Evolutionary conservation across 768 basidiomycete species (phyloP), one percentile per base, ranked within the genome.

Genomic region (Leccinum incarnatum): DNA sequence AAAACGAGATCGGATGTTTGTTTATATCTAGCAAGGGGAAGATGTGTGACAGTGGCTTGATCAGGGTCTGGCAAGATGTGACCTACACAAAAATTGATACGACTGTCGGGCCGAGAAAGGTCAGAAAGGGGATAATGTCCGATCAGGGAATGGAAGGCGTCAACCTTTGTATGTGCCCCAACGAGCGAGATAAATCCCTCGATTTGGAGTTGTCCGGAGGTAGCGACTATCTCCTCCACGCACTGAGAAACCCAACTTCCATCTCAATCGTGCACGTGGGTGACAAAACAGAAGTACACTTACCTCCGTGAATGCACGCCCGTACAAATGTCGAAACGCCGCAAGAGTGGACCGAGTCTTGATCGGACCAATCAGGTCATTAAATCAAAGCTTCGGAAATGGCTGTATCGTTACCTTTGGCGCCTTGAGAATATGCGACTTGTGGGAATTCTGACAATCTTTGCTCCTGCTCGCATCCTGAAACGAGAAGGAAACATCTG

Each of bases 71-170:
- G 40, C 29, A 14, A 29, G 37, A 25, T 42, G 59, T 47, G 21
- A 72, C 86, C 65, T 69, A 95, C 95, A 97, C 46, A 98, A 72
- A 75, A 87, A 91, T 72, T 98, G 95, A 71, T 88, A 83, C n/a
- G 82, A 75, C 91, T 96, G 68, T 59, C 60, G 57, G 32, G 59
- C 60, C 64, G 61, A 71, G 61, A 46, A 58, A 40, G 62, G 46
- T 65, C 52, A 68, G 58, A 73, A 62, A 63, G 51, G 62, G 55
- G 50, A 45, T 49, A 29, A 54, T 50, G 17, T 65, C 55, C 53
- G 51, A 59, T 62, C 52, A 52, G 10, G 40, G 49, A 66, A 63
- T 57, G 59, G 63, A 58, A 64, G 55, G n/a, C 5, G 2, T 27
- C 55, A 60, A 87, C 94, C 78, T 88, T 93, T 21, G 91, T 87